A percentile compares a stretch with the other conserved stretches of the same genome.
Conservation (phyloP, 1,284 basidiomycete genomes). For the Stereum hirsutum region DNA sequence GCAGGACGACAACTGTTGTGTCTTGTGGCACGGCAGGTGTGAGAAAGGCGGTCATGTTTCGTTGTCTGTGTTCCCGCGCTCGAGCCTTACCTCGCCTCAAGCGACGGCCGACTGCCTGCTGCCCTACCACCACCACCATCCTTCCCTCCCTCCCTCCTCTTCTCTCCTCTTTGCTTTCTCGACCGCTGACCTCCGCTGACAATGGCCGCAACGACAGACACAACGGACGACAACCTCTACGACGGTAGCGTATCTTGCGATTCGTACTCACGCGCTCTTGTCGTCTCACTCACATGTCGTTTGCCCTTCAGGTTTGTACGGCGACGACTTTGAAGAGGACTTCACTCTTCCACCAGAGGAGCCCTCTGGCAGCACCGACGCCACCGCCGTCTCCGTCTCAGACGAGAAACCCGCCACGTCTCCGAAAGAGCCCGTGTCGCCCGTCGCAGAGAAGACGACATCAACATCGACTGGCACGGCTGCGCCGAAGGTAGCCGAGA, state of each 20-base stretch:
- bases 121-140: too few relatives aligned
- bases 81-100: too few relatives aligned
- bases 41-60: too few relatives aligned
- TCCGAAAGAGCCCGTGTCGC: neutral
- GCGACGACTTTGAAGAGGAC: conserved; percentile 27
- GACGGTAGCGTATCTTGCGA: conserved; percentile 8
- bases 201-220: conserved; percentile 10
- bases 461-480: conserved; percentile 1
- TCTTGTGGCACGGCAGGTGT: too few relatives aligned
- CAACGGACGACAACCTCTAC: conserved; percentile 13
- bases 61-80: too few relatives aligned
- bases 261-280: neutral
- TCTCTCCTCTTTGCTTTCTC: neutral
- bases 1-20: too few relatives aligned
- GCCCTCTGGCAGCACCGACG: conserved; percentile 1
- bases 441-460: neutral
- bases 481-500: conserved; percentile 1
- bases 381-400: neutral
- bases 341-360: conserved; percentile 26
- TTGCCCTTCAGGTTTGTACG: conserved; percentile 26
- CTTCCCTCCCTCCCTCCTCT: neutral
- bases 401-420: conserved; percentile 5
- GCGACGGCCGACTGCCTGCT: too few relatives aligned
- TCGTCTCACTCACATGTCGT: conserved; percentile 1
- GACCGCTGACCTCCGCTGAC: neutral